Base-by-base conservation (phyloP, 352 stramenopile genomes). In the Aphanomyces invadans region DNA sequence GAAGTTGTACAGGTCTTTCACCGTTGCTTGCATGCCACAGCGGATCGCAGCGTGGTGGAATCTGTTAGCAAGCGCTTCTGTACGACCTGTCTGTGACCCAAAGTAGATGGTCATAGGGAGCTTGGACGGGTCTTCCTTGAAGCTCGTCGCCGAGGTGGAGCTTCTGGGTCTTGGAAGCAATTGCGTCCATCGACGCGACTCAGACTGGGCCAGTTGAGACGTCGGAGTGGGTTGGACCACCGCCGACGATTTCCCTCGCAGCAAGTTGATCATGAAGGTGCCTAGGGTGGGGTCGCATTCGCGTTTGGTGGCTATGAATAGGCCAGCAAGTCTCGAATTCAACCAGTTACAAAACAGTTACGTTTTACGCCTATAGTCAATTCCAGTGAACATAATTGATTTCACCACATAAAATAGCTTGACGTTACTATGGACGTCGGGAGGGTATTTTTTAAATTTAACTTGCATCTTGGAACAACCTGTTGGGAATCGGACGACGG, bases 81-180 rank as follows among this genome's bases (percentile, higher is more conserved):
- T 28, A n/a, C 46, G 60, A 29, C 60, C 60, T 17, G 60, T 67
- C n/a, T 67, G 60, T 17, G 60, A 67, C 31, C 60, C 60, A 67
- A 59, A 67, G 49, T 67, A 67, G 45, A 67, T 67, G n/a, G 28
- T 51, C 15, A 67, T 19, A 1, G 60, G 49, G 5, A 54, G 46
- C 10, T 15, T 11, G n/a, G n/a, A 25, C n/a, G n/a, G n/a, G 26
- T 31, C 46, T 31, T 31, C 46, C n/a, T 25, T 54, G 46, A 29
- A 29, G 26, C n/a, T 25, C 10, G 10, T 11, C n/a, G 46, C 10
- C 10, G 46, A 54, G n/a, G 10, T 54, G 10, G 25, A 15, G 4
- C 12, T 19, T 57, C 9, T 0, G 36, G 29, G 15, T 32, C 49
- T 26, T 15, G 36, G 15, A 7, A 57, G 17, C 29, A 57, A 9